Conservation (phyloP, 1,284 basidiomycete genomes). For the Heterobasidion occidentale region DNA sequence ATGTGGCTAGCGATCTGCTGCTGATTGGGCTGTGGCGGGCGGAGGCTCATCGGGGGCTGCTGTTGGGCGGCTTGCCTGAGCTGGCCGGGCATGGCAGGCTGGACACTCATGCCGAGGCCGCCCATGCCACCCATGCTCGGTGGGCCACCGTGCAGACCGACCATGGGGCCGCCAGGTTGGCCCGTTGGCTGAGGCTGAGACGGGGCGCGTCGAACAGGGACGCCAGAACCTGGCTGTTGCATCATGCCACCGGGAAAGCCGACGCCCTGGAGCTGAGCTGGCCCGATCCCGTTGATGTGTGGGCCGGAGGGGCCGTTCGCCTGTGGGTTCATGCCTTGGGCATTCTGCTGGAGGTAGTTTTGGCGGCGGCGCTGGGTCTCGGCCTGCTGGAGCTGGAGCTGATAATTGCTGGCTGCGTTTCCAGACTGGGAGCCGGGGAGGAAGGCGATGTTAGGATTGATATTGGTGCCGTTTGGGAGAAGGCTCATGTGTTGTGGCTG, state of each 20-base stretch:
- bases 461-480: conserved; percentile 24
- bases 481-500: conserved; percentile 27
- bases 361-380: conserved; percentile 14
- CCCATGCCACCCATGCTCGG: conserved; percentile 16
- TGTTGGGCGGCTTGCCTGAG: conserved; percentile 18
- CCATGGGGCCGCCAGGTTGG: conserved; percentile 22
- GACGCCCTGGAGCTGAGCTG: conserved; percentile 25
- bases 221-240: conserved; percentile 13
- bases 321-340: conserved; percentile 30
- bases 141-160: conserved; percentile 30
- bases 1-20: conserved; percentile 25
- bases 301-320: conserved; percentile 27
- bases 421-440: conserved; percentile 19
- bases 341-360: conserved; percentile 21
- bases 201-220: conserved; percentile 35
- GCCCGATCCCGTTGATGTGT: conserved; percentile 26
- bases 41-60: conserved; percentile 3
- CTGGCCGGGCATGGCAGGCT: conserved; percentile 14
- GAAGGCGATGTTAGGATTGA: conserved; percentile 32
- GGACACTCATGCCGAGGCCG: conserved; percentile 4
- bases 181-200: conserved; percentile 40
- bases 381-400: conserved; percentile 15
- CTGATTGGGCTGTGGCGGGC: conserved; percentile 7
- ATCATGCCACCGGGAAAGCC: conserved; percentile 32
- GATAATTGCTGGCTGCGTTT: conserved; percentile 12